A percentile compares a stretch with the other conserved stretches of the same genome.
These are phyloP conservation scores for Pythium phragmitis DNA, from an alignment of 352 stramenopile species.

Conservation along the genomic window DNA sequence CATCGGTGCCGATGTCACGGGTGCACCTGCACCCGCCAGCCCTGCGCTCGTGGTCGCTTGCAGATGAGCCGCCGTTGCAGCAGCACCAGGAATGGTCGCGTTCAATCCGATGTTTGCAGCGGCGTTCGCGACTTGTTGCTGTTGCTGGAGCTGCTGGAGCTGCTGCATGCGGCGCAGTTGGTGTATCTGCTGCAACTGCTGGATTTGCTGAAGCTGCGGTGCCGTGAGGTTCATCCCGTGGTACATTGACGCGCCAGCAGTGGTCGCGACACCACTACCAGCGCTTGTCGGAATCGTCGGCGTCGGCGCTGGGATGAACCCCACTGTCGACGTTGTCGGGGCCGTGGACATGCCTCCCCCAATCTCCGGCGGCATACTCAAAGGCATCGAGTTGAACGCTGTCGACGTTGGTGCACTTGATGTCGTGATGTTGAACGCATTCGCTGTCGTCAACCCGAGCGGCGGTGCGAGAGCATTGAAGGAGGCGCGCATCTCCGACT, in stretches of 20 bases:
- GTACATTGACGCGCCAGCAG: conserved; percentile 53
- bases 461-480: conserved; percentile 32
- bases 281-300: conserved; percentile 47
- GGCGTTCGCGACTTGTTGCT: conserved; percentile 50
- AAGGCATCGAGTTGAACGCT: conserved; percentile 50
- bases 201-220: conserved; percentile 79
- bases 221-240: conserved; percentile 77
- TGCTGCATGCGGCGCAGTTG: conserved; percentile 77
- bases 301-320: conserved; percentile 40
- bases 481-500: conserved; percentile 63
- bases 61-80: conserved; percentile 32
- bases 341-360: conserved; percentile 33
- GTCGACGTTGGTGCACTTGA: conserved; percentile 20
- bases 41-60: conserved; percentile 18
- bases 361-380: conserved; percentile 81
- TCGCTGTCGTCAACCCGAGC: conserved; percentile 24
- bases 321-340: conserved; percentile 27
- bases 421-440: conserved; percentile 23
- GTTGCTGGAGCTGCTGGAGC: conserved; percentile 68
- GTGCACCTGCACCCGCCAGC: not conserved
- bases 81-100: conserved; percentile 30
- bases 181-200: conserved; percentile 87
- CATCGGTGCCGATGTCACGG: conserved; percentile 4
- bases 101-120: conserved; percentile 31
- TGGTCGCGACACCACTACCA: conserved; percentile 29